These are phyloP conservation scores for Grifola frondosa DNA, from an alignment of 1,284 basidiomycete species.

Conservation along the genomic window DNA sequence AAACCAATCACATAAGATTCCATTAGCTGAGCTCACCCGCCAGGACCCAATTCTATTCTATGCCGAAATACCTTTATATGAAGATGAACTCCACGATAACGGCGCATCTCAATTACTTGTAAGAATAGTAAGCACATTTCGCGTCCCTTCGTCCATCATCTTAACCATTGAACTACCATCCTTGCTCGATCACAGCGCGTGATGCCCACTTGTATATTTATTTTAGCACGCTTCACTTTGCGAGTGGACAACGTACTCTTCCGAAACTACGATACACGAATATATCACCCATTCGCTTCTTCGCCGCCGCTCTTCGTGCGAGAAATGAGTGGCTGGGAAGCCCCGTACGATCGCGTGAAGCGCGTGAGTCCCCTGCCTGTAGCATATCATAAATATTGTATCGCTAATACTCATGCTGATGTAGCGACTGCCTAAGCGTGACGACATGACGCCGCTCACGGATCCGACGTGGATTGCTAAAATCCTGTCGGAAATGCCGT, in stretches of 20 bases:
- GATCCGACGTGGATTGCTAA: conserved; percentile 87
- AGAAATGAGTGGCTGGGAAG: conserved; percentile 89
- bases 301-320: conserved; percentile 66
- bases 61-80: conserved; percentile 88
- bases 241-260: conserved; percentile 96
- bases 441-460: conserved; percentile 88
- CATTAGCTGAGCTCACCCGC: conserved; percentile 79
- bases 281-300: conserved; percentile 83
- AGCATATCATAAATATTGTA: not conserved
- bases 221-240: conserved; percentile 89
- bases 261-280: conserved; percentile 84
- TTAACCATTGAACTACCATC: no score
- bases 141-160: no score
- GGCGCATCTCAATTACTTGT: conserved; percentile 82
- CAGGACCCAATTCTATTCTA: conserved; percentile 95
- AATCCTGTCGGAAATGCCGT: conserved; percentile 66
- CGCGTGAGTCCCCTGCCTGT: conserved; percentile 47
- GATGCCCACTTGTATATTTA: conserved; percentile 95
- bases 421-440: conserved; percentile 74
- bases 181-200: conserved; percentile 64
- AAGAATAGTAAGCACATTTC: conserved; percentile 68
- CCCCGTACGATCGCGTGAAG: conserved; percentile 80
- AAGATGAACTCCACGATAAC: conserved; percentile 95
- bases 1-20: conserved; percentile 63
- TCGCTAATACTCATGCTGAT: not conserved